Percentiles rank a stretch among this genome's conserved stretches.
Conservation (phyloP, 2,329 filamentous ascomycete genomes). For the Botrytis tulipae region DNA sequence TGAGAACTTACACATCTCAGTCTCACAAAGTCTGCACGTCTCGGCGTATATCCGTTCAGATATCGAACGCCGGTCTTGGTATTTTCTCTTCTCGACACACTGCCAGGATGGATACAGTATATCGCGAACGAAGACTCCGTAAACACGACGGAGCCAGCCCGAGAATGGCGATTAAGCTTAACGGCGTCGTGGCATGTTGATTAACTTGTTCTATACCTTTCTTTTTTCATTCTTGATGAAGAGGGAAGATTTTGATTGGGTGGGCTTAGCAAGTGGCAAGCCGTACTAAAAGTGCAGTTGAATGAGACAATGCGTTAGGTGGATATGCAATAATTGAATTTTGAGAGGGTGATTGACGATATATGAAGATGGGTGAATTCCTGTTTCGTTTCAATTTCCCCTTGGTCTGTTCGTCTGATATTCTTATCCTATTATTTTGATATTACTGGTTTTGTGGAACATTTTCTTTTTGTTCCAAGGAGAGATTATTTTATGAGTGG, state of each 20-base stretch:
- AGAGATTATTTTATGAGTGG: not conserved
- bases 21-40: not conserved
- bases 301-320: not conserved
- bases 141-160: not conserved
- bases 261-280: conserved; percentile 3
- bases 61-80: not conserved
- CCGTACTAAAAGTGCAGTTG: not conserved
- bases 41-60: not conserved
- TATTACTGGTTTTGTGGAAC: not conserved
- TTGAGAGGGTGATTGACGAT: not conserved
- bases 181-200: not conserved
- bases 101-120: not conserved
- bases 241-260: not conserved
- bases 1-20: not conserved
- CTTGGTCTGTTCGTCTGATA: conserved; percentile 4
- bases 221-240: not conserved
- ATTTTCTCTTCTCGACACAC: not conserved
- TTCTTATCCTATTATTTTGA: not conserved
- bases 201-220: not conserved
- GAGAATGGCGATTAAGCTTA: not conserved
- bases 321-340: not conserved
- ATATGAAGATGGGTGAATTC: conserved; percentile 5
- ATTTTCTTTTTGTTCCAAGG: not conserved
- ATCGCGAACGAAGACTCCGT: not conserved
- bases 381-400: conserved; percentile 18